Evolutionary conservation across 495 filamentous ascomycete species (phyloP).

Genomic region (Penicillium cosmopolitanum): DNA sequence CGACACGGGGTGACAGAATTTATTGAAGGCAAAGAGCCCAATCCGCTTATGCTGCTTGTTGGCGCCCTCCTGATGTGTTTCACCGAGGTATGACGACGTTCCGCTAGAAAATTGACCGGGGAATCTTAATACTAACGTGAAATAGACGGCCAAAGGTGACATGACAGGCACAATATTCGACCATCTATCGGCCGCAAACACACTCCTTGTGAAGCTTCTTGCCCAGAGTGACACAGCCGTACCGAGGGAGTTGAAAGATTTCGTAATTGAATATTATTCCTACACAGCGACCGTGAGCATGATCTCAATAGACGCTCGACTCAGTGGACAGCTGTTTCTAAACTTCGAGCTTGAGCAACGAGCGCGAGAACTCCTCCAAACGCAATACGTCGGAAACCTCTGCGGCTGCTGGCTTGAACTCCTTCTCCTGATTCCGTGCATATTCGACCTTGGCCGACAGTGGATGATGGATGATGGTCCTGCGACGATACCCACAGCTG

Average conservation of each 20-base stretch:
- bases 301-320: conserved; percentile 44
- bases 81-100: conserved; percentile 33
- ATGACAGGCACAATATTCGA: conserved; percentile 46
- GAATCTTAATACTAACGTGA: neutral
- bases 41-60: conserved; percentile 40
- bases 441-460: conserved; percentile 44
- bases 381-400: conserved; percentile 40
- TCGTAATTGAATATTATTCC: conserved; percentile 45
- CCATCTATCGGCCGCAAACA: conserved; percentile 39
- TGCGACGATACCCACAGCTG: conserved; percentile 31
- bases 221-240: conserved; percentile 38
- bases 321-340: conserved; percentile 36
- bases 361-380: conserved; percentile 33
- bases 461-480: conserved; percentile 39
- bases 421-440: conserved; percentile 38
- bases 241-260: conserved; percentile 41
- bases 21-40: conserved; percentile 42
- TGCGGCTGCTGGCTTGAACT: conserved; percentile 45
- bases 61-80: conserved; percentile 45
- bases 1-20: conserved; percentile 40
- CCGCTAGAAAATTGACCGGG: neutral
- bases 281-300: conserved; percentile 48
- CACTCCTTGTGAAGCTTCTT: conserved; percentile 36
- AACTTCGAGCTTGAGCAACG: conserved; percentile 43
- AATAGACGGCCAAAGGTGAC: conserved; percentile 42